Conservation (phyloP, 2,329 filamentous ascomycete species). For the Coniella vitis region DNA sequence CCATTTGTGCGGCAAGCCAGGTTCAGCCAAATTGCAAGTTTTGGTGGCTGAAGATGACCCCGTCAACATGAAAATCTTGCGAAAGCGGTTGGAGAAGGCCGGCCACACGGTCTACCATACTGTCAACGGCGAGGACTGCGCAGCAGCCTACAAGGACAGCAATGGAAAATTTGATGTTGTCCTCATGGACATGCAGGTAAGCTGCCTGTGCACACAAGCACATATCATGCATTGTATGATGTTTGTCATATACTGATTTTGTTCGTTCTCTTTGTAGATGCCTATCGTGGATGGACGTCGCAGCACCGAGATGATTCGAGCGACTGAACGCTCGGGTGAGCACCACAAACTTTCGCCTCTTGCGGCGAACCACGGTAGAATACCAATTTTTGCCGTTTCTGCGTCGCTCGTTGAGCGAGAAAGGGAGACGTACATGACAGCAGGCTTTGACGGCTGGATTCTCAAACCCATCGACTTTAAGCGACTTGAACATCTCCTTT, state of each 20-base stretch:
- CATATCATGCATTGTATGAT: neutral
- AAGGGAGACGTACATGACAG: conserved; percentile 60
- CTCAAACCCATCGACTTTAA: conserved; percentile 82
- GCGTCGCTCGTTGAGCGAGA: conserved; percentile 71
- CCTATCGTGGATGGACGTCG: conserved; percentile 80
- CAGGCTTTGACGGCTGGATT: conserved; percentile 87
- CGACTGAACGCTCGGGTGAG: conserved; percentile 52
- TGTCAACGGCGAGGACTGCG: conserved; percentile 80
- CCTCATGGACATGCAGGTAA: conserved; percentile 88
- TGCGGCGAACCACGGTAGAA: conserved; percentile 54
- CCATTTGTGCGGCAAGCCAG: conserved; percentile 5
- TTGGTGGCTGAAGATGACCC: conserved; percentile 85
- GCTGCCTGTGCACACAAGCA: conserved; percentile 23
- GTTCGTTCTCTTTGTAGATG: conserved; percentile 55
- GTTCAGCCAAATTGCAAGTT: conserved; percentile 47
- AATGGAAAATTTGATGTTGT: conserved; percentile 65
- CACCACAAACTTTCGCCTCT: conserved; percentile 49
- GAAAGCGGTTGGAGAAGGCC: conserved; percentile 70
- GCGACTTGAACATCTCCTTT: conserved; percentile 60
- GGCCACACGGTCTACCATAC: conserved; percentile 68
- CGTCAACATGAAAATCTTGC: conserved; percentile 75
- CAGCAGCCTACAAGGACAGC: conserved; percentile 59
- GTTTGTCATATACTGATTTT: neutral
- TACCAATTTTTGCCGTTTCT: conserved; percentile 82
- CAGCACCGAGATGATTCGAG: conserved; percentile 77